A percentile compares a stretch with the other conserved stretches of the same genome.
Evolutionary conservation across 164 flowering plant genomes (phyloP).

Genomic region (Liquidambar formosana): DNA sequence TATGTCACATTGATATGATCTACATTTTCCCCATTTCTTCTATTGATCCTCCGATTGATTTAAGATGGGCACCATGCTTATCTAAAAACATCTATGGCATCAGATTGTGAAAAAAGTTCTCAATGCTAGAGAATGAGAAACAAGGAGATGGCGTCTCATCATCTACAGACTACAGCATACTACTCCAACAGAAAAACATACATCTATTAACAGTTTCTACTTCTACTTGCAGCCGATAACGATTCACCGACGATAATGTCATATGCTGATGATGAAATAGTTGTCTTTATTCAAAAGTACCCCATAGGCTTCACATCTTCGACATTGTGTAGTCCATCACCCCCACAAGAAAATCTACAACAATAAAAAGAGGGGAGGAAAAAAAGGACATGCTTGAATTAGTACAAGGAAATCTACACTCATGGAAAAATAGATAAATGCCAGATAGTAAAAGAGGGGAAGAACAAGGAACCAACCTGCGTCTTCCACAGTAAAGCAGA

Average conservation of each 20-base stretch:
- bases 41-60: too few relatives aligned
- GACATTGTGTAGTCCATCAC: conserved; percentile 73
- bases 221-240: neutral
- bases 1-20: too few relatives aligned
- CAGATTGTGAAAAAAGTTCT: too few relatives aligned
- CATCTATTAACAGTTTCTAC: neutral
- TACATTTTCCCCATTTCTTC: too few relatives aligned
- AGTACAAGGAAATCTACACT: conserved; percentile 55
- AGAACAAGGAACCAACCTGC: conserved; percentile 47
- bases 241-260: neutral
- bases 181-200: neutral
- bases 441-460: too few relatives aligned
- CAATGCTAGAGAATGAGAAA: neutral
- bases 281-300: neutral
- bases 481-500: conserved; percentile 91
- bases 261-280: neutral
- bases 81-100: too few relatives aligned
- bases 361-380: too few relatives aligned
- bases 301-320: conserved; percentile 50
- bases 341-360: conserved; percentile 33
- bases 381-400: too few relatives aligned
- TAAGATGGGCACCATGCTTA: too few relatives aligned
- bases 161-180: neutral
- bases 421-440: neutral
- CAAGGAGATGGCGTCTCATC: conserved; percentile 14